A percentile compares a stretch with the other conserved stretches of the same genome.
Evolutionary conservation across 2,329 filamentous ascomycete species (phyloP).

Genomic region (Davidsoniella neocaledoniae): DNA sequence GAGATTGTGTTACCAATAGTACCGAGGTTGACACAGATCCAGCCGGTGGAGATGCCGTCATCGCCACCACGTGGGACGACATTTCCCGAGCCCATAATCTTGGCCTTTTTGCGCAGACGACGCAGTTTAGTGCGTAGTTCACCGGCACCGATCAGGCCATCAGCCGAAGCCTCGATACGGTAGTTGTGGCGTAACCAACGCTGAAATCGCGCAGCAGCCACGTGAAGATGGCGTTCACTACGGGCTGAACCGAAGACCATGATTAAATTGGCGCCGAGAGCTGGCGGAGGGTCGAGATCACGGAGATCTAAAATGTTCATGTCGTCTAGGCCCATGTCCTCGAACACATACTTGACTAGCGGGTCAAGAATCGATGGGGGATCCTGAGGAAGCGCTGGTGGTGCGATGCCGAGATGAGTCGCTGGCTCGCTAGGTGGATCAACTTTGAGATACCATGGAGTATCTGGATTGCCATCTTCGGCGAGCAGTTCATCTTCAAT

Average conservation of each 20-base stretch:
- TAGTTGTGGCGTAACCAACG: constrained; percentile 65
- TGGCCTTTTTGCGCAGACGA: constrained; percentile 64
- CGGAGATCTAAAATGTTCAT: constrained; percentile 70
- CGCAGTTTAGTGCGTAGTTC: constrained; percentile 79
- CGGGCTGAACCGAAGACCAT: constrained; percentile 89
- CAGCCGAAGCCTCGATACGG: constrained; percentile 59
- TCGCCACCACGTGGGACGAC: constrained; percentile 50
- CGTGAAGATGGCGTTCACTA: constrained; percentile 83
- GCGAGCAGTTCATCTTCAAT: constrained; percentile 7
- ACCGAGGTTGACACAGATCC: constrained; percentile 88
- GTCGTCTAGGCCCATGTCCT: constrained; percentile 74
- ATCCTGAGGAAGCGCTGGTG: constrained; percentile 43
- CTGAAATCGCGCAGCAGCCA: constrained; percentile 76
- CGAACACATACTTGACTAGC: constrained; percentile 61
- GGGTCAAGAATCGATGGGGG: constrained; percentile 55
- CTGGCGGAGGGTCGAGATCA: constrained; percentile 66
- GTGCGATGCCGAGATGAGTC: constrained; percentile 28
- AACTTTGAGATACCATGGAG: constrained; percentile 80
- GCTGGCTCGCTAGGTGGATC: constrained; percentile 38
- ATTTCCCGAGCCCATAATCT: constrained; percentile 57
- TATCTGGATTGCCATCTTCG: constrained; percentile 18
- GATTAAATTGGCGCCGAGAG: constrained; percentile 71
- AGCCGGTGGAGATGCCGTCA: constrained; percentile 80
- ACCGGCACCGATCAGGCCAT: constrained; percentile 76
- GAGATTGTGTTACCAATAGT: constrained; percentile 40